phyloP scores from a whole-genome alignment of 345 rosid genomes.

The Aquilaria sinensis region DNA sequence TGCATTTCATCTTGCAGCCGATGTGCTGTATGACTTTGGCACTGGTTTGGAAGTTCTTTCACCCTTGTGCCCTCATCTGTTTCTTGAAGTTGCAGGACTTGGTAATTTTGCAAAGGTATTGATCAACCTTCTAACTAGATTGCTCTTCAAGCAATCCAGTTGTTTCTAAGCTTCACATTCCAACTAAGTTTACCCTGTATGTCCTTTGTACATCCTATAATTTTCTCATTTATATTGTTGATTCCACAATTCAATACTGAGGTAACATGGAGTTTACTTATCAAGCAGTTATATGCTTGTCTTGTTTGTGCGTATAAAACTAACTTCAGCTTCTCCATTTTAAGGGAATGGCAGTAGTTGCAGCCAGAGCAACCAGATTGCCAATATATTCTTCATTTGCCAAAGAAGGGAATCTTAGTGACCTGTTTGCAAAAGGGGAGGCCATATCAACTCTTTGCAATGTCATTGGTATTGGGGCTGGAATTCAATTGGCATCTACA shows the following conservation, averaged over 20 bases:
- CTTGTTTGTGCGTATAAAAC: neutral
- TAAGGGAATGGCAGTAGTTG: conserved; percentile 97
- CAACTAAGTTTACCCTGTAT: neutral
- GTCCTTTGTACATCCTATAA: neutral
- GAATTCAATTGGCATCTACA: conserved; percentile 90
- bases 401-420: conserved; percentile 98
- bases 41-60: conserved; percentile 89
- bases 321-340: conserved; percentile 10
- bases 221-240: neutral
- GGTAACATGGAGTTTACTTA: no score
- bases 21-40: conserved; percentile 87
- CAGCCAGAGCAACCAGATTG: conserved; percentile 91
- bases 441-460: conserved; percentile 96
- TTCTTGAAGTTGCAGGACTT: conserved; percentile 94
- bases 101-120: conserved; percentile 90
- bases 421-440: conserved; percentile 94
- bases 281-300: neutral
- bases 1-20: conserved; percentile 49
- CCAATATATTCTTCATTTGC: conserved; percentile 95
- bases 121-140: neutral
- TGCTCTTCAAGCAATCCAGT: neutral
- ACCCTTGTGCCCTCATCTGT: conserved; percentile 81
- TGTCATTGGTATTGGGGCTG: conserved; percentile 66
- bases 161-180: neutral
- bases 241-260: neutral